Conservation (phyloP, 805 yeast genomes). For the Blastobotrys attinorum region DNA sequence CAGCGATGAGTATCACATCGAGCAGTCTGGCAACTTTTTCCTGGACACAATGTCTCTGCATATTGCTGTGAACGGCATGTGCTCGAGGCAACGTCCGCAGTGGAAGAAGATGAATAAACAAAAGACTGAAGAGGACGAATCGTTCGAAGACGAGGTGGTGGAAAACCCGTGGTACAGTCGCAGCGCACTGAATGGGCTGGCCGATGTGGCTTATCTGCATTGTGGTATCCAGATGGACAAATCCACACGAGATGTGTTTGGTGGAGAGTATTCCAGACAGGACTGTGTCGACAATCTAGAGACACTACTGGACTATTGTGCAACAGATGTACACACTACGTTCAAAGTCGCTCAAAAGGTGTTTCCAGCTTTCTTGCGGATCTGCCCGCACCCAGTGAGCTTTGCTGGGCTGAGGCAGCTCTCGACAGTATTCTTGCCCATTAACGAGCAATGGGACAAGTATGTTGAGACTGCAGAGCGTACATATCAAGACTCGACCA, state of each 20-base stretch:
- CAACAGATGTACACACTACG: slow-evolving; percentile 74
- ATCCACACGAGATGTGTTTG: slow-evolving; percentile 54
- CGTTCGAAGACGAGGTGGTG: slow-evolving; percentile 8
- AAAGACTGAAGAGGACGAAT: slow-evolving; percentile 22
- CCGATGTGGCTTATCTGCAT: slow-evolving; percentile 72
- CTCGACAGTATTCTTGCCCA: slow-evolving; percentile 70
- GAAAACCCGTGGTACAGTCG: slow-evolving; percentile 69
- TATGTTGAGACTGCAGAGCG: slow-evolving; percentile 65
- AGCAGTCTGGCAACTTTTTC: slow-evolving; percentile 63
- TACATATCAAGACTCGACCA: slow-evolving; percentile 51
- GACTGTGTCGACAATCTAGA: slow-evolving; percentile 52
- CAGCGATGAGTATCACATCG: slow-evolving; percentile 68
- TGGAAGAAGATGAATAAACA: slow-evolving; percentile 42
- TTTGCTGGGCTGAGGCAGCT: slow-evolving; percentile 77
- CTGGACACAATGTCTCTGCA: slow-evolving; percentile 92
- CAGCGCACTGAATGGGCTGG: slow-evolving; percentile 72
- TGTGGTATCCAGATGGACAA: slow-evolving; percentile 65
- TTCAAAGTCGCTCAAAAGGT: slow-evolving; percentile 58
- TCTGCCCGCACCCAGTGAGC: slow-evolving; percentile 90
- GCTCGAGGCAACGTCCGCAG: slow-evolving; percentile 78
- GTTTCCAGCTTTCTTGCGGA: slow-evolving; percentile 55
- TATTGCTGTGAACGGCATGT: slow-evolving; percentile 83
- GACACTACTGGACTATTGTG: slow-evolving; percentile 68
- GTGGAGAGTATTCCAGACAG: slow-evolving; percentile 41
- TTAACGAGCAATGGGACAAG: slow-evolving; percentile 61